Base-by-base conservation (phyloP, 164 flowering plant species). In the Protea cynaroides region DNA sequence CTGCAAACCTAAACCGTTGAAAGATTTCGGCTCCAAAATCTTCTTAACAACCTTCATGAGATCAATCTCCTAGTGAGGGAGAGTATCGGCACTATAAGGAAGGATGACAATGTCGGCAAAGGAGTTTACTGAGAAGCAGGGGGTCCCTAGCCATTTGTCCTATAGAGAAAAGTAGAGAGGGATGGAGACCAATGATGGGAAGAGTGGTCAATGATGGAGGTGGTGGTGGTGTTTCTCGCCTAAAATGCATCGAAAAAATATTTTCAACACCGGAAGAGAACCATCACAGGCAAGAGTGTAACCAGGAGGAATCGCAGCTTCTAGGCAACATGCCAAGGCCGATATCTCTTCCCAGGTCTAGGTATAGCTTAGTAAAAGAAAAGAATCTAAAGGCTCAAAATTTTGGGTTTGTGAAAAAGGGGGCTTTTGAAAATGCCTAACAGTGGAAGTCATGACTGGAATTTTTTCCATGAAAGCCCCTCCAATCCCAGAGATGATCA, bases 351-450 rank as follows among this genome's bases (percentile, higher is more conserved):
- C n/a, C n/a, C 72, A 40, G 66, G 4, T 59, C 47, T n/a, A n/a
- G n/a, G n/a, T n/a, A n/a, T n/a, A 23, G 52, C 25, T n/a, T 40
- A 69, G 25, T 40, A 12, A 40, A 40, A 56, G 56, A 29, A 29
- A 18, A 46, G 22, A 59, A 56, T 22, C 38, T 50, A 54, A 44
- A 10, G 70, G 67, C 70, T 69, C 63, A 29, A 21, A 24, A 55
- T 63, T 46, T 50, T 52, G 61, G 34, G 75, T 72, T 29, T 80
- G 88, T 82, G 68, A 61, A 76, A 81, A 64, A 83, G 96, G 98
- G 98, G 99, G 99, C 88, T 87, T 90, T 84, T 62, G 40, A 81
- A 90, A 81, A 84, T 90, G 98, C 99, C 99, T n/a, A n/a, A n/a
- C n/a, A n/a, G n/a, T n/a, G n/a, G n/a, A n/a, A n/a, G n/a, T n/a